These are phyloP conservation scores for Aspergillus ostianus DNA, from an alignment of 495 filamentous ascomycete species.

Conservation along the genomic window DNA sequence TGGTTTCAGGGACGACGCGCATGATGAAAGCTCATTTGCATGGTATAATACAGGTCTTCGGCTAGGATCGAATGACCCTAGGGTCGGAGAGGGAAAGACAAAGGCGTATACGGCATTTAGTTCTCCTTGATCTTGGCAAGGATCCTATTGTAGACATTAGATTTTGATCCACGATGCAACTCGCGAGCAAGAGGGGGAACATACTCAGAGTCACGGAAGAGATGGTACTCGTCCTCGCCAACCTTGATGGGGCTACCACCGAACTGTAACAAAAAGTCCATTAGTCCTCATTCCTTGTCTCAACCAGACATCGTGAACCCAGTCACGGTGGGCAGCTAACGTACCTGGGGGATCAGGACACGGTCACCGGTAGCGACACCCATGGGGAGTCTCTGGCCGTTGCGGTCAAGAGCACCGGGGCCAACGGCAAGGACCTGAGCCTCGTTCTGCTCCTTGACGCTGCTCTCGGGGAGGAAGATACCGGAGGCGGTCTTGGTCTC, in stretches of 20 bases:
- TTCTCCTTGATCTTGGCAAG: slow-evolving; percentile 86
- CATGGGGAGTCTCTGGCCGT: slow-evolving; percentile 81
- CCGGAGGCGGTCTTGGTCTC: slow-evolving; percentile 93
- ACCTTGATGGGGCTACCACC: slow-evolving; percentile 96
- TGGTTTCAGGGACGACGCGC: slow-evolving; percentile 5
- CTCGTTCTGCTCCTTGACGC: slow-evolving; percentile 97
- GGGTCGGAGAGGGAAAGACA: slow-evolving; percentile 12
- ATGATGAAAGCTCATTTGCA: slow-evolving; percentile 35
- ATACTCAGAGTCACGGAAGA: slow-evolving; percentile 97
- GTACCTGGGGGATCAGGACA: slow-evolving; percentile 94
- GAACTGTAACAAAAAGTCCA: slow-evolving; percentile 54
- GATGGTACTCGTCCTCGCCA: slow-evolving; percentile 90
- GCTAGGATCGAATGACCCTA: slow-evolving; percentile 15
- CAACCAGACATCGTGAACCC: slow-evolving; percentile 8
- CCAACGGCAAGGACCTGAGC: slow-evolving; percentile 93
- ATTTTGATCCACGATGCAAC: not conserved
- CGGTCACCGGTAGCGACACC: slow-evolving; percentile 82
- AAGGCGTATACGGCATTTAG: slow-evolving; percentile 17
- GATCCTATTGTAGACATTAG: slow-evolving; percentile 52
- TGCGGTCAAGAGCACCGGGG: slow-evolving; percentile 79
- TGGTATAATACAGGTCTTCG: slow-evolving; percentile 40
- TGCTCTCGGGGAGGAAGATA: slow-evolving; percentile 96
- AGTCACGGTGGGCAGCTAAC: slow-evolving; percentile 25
- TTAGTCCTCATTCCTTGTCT: slow-evolving; percentile 6
- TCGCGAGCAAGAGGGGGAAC: slow-evolving; percentile 29